Base-by-base conservation (phyloP, 164 flowering plant species). In the Chimonanthus salicifolius region DNA sequence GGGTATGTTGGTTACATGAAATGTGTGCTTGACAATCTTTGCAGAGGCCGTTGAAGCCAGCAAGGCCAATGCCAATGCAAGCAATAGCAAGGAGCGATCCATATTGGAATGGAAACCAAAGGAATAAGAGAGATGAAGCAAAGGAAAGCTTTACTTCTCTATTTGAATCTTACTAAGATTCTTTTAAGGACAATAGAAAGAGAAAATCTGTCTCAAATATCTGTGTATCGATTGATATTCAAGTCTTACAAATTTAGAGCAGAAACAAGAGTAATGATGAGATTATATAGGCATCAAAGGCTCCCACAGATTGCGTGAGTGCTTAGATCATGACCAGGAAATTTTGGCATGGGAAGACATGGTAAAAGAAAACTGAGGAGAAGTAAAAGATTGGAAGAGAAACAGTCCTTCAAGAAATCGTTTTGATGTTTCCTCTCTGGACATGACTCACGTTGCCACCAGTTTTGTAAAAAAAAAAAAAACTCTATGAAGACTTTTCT, bases 21-120 rank as follows among this genome's bases (percentile, higher is more conserved):
- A 73, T 21, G 74, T 72, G 58, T 78, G 83, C 74, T 74, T 64
- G 46, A 80, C 80, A 21, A 80, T 21, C 46, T 51, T 60, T 1
- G 74, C 80, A 7, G 76, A 75, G 21, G 78, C 74, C 15, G 49
- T 20, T 46, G 76, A 77, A n/a, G 78, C 69, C 7, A 80, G 72
- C 18, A 79, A 18, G 3, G 71, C 46, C 8, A 73, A 46, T 20
- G 72, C 65, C 9, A 60, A 50, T 44, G 64, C 65, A 9, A 80
- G 66, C 16, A 76, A 58, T 51, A 71, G n/a, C 64, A 65, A 7
- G 47, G n/a, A 2, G 33, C 50, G 16, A 49, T 21, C 75, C 45
- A 73, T 75, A 79, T 77, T 80, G 72, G 51, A 44, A n/a, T 62
- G 46, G 47, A 6, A 33, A 58, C 33, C 5, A 54, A 6, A n/a